These are phyloP conservation scores for Alternaria burnsii DNA, from an alignment of 2,329 filamentous ascomycete species.

Conservation along the genomic window DNA sequence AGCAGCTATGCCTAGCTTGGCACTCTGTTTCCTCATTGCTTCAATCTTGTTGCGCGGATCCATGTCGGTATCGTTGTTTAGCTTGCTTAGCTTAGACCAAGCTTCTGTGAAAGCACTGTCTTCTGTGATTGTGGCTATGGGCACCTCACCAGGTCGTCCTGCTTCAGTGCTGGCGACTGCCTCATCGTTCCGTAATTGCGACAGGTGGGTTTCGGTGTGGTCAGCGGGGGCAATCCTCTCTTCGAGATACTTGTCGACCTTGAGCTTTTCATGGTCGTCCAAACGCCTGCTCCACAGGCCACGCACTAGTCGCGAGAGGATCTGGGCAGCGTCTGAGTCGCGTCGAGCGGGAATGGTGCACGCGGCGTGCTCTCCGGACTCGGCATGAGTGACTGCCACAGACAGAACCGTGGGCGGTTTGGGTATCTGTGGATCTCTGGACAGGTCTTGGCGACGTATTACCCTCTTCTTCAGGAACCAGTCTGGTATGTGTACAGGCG, in stretches of 20 bases:
- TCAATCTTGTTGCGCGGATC: conserved; percentile 17
- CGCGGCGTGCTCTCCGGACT: conserved; percentile 36
- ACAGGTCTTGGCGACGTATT: conserved; percentile 47
- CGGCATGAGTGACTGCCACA: conserved; percentile 32
- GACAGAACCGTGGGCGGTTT: conserved; percentile 28
- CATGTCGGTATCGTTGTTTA: conserved; percentile 18
- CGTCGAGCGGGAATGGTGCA: conserved; percentile 31
- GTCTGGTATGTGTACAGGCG: conserved; percentile 61
- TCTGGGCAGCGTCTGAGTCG: conserved; percentile 29
- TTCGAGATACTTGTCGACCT: conserved; percentile 31
- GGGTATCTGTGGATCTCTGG: conserved; percentile 15
- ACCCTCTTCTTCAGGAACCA: conserved; percentile 66
- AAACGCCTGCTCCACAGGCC: conserved; percentile 35
- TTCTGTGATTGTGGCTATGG: conserved; percentile 7
- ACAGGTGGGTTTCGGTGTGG: conserved; percentile 3
- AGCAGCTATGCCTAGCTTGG: conserved; percentile 17
- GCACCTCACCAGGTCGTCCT: conserved; percentile 4
- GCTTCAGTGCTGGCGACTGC: conserved; percentile 11
- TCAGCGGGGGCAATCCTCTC: conserved; percentile 19
- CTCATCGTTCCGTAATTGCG: conserved; percentile 12
- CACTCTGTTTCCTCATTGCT: conserved; percentile 23
- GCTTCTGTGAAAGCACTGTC: conserved; percentile 10
- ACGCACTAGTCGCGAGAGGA: conserved; percentile 37
- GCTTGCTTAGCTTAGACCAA: conserved; percentile 20
- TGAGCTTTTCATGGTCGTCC: conserved; percentile 33